These are phyloP conservation scores for Neurospora crassa DNA, from an alignment of 2,329 filamentous ascomycete species.

Conservation along the genomic window DNA sequence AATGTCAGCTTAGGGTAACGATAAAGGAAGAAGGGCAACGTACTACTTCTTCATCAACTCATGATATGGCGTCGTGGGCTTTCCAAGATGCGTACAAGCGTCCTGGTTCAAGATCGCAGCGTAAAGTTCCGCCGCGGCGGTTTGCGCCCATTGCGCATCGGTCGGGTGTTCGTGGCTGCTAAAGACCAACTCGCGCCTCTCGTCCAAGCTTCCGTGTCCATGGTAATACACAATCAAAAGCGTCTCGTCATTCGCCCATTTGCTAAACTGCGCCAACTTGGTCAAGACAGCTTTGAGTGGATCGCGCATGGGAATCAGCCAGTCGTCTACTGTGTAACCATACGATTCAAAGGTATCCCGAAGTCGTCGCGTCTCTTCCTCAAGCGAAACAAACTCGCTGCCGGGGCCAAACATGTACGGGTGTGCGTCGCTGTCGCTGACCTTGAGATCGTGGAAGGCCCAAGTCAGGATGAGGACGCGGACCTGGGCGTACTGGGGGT, in stretches of 20 bases:
- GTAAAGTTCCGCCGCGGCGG: conserved; percentile 19
- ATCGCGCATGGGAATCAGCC: conserved; percentile 16
- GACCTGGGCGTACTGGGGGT: conserved; percentile 14
- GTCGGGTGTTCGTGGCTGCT: conserved; percentile 20
- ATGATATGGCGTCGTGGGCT: conserved; percentile 4
- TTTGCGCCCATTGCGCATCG: conserved; percentile 15
- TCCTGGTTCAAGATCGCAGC: conserved; percentile 14
- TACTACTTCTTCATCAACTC: conserved; percentile 19
- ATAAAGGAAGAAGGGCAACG: no score
- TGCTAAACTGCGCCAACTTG: conserved; percentile 13
- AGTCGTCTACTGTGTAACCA: conserved; percentile 17
- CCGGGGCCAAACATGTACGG: conserved; percentile 16
- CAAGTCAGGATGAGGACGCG: conserved; percentile 19
- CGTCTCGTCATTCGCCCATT: conserved; percentile 15
- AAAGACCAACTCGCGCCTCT: conserved; percentile 19
- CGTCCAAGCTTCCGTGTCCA: conserved; percentile 18
- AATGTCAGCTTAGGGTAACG: no score
- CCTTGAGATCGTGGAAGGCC: conserved; percentile 17
- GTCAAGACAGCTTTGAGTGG: conserved; percentile 10
- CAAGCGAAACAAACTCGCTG: conserved; percentile 17
- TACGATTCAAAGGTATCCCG: conserved; percentile 14
- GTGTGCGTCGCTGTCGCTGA: conserved; percentile 1
- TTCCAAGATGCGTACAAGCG: conserved; percentile 6
- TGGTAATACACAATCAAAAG: conserved; percentile 19
- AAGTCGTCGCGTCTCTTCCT: conserved; percentile 17